These are phyloP conservation scores for Stropharia rugosoannulata DNA, from an alignment of 768 basidiomycete species.

Conservation along the genomic window DNA sequence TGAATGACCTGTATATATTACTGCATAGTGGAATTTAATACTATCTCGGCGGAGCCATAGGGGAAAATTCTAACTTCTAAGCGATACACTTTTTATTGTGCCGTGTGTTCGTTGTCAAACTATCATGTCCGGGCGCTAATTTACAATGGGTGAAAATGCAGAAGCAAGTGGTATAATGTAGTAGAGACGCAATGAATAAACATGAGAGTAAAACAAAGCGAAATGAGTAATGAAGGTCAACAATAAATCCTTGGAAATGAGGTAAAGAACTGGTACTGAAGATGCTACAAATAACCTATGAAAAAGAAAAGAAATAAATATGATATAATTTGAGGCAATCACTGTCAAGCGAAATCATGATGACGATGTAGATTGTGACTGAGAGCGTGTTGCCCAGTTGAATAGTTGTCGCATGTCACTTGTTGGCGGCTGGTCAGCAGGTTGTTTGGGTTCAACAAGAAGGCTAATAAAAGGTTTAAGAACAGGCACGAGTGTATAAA, in stretches of 20 bases:
- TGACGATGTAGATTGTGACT: conserved; percentile 31
- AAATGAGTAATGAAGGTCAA: conserved; percentile 11
- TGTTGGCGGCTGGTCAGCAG: conserved; percentile 63
- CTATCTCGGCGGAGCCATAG: too few species aligned
- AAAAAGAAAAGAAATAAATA: conserved; percentile 34
- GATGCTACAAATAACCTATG: conserved; percentile 10
- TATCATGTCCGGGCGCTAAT: conserved; percentile 7
- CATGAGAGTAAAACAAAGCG: conserved; percentile 12
- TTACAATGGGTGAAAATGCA: conserved; percentile 13
- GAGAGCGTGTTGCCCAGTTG: conserved; percentile 72
- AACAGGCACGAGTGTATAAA: conserved; percentile 8
- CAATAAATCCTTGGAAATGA: conserved; percentile 11
- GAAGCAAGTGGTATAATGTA: conserved; percentile 2
- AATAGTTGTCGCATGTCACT: conserved; percentile 79
- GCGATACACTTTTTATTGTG: too few species aligned
- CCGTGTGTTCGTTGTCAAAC: not conserved
- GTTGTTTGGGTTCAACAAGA: conserved; percentile 80
- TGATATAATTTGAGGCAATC: conserved; percentile 13
- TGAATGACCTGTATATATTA: not conserved
- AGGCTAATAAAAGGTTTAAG: conserved; percentile 42
- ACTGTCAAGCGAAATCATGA: conserved; percentile 17
- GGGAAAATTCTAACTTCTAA: too few species aligned
- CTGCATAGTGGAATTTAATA: too few species aligned
- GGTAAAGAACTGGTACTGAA: conserved; percentile 3
- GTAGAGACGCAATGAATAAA: conserved; percentile 8